phyloP scores from a whole-genome alignment of 2,329 filamentous ascomycete species.

The Paraconiothyrium sp. region DNA sequence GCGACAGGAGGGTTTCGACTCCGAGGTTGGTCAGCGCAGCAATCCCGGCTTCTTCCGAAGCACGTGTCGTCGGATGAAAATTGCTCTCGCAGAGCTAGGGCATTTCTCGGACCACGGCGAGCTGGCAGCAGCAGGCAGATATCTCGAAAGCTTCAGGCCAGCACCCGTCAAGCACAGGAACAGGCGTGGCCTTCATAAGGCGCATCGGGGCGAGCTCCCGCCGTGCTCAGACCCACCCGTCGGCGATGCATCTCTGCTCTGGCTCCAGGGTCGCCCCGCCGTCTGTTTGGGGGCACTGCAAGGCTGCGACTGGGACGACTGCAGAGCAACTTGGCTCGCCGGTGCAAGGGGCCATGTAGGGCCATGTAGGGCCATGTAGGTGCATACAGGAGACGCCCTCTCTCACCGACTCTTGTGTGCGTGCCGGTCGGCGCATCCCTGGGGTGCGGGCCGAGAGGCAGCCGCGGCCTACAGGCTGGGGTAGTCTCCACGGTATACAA shows the following conservation, averaged over 20 bases:
- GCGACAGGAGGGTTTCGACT: conserved; percentile 13
- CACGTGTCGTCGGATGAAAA: conserved; percentile 25
- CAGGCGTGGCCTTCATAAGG: background rate
- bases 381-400: background rate
- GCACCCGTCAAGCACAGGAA: background rate
- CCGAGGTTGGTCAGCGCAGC: conserved; percentile 7
- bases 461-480: background rate
- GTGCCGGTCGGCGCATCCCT: background rate
- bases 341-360: conserved; percentile 7
- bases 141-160: conserved; percentile 17
- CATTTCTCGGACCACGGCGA: conserved; percentile 22
- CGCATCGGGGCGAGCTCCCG: background rate
- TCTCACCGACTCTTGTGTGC: background rate
- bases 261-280: conserved; percentile 22
- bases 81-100: conserved; percentile 9
- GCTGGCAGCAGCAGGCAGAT: conserved; percentile 32
- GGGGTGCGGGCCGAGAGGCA: conserved; percentile 2
- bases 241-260: background rate
- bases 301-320: conserved; percentile 24
- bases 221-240: background rate
- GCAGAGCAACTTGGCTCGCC: conserved; percentile 2
- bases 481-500: background rate
- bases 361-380: background rate
- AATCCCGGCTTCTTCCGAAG: conserved; percentile 36
- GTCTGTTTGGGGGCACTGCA: conserved; percentile 25